Percentiles rank a stretch among this genome's conserved stretches.
phyloP scores from a whole-genome alignment of 371 early-diverging fungal species.

The Haplosporangium sp. region DNA sequence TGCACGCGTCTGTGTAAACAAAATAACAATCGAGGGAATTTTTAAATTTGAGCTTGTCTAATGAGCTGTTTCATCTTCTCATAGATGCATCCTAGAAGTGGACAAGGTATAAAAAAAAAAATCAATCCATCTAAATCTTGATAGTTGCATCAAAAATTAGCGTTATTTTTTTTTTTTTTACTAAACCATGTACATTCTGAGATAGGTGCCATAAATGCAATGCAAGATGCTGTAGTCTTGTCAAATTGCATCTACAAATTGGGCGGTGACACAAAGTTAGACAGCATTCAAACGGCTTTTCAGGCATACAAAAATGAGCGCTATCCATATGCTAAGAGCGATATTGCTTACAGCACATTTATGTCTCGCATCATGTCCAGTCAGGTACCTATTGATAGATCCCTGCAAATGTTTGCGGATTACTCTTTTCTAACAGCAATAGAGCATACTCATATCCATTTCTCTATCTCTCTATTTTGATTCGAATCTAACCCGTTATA shows the following conservation, averaged over 20 bases:
- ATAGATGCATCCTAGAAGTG: neutral
- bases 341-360: neutral
- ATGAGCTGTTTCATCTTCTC: neutral
- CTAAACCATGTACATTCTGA: neutral
- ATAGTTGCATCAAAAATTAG: too few relatives aligned
- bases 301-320: neutral
- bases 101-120: neutral
- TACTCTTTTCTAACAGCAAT: too few relatives aligned
- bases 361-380: neutral
- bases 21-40: too few relatives aligned
- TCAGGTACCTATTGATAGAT: neutral
- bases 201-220: constrained; percentile 10
- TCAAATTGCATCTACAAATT: constrained; percentile 14
- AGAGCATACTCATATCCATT: too few relatives aligned
- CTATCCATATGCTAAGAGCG: neutral
- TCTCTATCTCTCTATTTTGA: too few relatives aligned
- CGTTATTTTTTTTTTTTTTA: too few relatives aligned
- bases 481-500: neutral
- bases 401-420: too few relatives aligned
- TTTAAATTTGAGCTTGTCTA: neutral
- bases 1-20: too few relatives aligned
- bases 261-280: neutral
- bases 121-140: too few relatives aligned
- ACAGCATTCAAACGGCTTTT: neutral
- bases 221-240: constrained; percentile 15